Evolutionary conservation across 352 stramenopile genomes (phyloP).

Genomic region (Globisporangium irregulare): DNA sequence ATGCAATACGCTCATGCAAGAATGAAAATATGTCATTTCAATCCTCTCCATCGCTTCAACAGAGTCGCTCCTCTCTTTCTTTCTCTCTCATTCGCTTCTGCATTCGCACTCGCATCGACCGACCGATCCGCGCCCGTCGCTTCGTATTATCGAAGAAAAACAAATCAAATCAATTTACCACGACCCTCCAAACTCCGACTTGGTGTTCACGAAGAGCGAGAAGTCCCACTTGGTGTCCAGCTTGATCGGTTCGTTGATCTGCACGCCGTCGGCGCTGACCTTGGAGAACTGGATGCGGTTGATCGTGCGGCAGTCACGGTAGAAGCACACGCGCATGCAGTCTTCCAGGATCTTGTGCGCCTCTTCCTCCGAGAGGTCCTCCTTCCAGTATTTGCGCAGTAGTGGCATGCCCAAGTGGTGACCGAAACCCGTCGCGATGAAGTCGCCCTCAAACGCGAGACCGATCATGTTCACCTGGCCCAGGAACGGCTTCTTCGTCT

Average conservation of each 20-base stretch:
- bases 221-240: conserved; percentile 95
- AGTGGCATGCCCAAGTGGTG: conserved; percentile 96
- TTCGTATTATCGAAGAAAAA: neutral
- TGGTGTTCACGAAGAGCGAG: conserved; percentile 82
- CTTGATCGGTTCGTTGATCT: conserved; percentile 94
- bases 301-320: conserved; percentile 98
- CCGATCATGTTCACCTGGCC: conserved; percentile 97
- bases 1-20: neutral
- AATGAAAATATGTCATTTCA: neutral
- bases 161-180: conserved; percentile 55
- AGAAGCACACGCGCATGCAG: conserved; percentile 98
- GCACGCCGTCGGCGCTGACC: conserved; percentile 83
- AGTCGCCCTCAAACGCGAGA: conserved; percentile 96
- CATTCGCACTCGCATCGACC: neutral
- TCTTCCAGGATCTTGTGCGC: conserved; percentile 94
- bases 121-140: neutral
- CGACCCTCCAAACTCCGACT: conserved; percentile 86
- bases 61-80: neutral
- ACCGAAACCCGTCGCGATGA: conserved; percentile 97
- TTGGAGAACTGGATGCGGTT: conserved; percentile 98
- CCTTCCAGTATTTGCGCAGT: conserved; percentile 93
- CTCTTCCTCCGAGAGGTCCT: conserved; percentile 93
- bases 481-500: conserved; percentile 92
- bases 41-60: neutral
- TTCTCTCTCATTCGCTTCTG: neutral